phyloP scores from a whole-genome alignment of 2,329 filamentous ascomycete genomes.

The Fusarium palustre region DNA sequence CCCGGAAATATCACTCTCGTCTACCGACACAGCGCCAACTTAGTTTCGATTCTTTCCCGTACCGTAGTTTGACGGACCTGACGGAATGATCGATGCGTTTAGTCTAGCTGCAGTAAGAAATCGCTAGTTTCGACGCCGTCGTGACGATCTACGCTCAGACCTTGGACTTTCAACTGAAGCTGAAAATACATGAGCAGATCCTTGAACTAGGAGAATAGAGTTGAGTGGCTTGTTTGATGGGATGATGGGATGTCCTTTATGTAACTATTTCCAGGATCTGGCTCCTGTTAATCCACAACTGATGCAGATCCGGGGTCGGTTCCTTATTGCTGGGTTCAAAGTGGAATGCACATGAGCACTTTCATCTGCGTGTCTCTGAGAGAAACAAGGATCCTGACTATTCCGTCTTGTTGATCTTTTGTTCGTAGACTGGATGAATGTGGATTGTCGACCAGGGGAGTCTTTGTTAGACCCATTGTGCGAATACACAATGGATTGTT shows the following conservation, averaged over 20 bases:
- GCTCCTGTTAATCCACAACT: background rate
- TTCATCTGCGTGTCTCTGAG: background rate
- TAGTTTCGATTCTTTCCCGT: background rate
- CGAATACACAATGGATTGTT: background rate
- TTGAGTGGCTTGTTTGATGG: slow-evolving; percentile 3
- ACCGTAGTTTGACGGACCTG: background rate
- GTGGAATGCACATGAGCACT: background rate
- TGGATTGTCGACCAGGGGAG: background rate
- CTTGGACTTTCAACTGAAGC: background rate
- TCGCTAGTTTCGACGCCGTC: background rate
- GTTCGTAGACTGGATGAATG: background rate
- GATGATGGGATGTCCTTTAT: background rate
- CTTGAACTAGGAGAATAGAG: background rate
- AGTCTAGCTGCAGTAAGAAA: background rate
- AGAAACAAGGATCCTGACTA: background rate
- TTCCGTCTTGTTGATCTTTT: background rate
- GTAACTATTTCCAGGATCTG: background rate
- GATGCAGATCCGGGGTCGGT: slow-evolving; percentile 14
- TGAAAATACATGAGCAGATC: background rate
- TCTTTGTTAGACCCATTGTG: slow-evolving; percentile 1
- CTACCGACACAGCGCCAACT: background rate
- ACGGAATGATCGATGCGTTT: background rate
- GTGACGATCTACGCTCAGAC: background rate
- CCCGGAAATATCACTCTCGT: background rate
- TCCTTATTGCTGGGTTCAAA: background rate